phyloP scores from a whole-genome alignment of 2,329 filamentous ascomycete genomes.

The Pyrenophora seminiperda region DNA sequence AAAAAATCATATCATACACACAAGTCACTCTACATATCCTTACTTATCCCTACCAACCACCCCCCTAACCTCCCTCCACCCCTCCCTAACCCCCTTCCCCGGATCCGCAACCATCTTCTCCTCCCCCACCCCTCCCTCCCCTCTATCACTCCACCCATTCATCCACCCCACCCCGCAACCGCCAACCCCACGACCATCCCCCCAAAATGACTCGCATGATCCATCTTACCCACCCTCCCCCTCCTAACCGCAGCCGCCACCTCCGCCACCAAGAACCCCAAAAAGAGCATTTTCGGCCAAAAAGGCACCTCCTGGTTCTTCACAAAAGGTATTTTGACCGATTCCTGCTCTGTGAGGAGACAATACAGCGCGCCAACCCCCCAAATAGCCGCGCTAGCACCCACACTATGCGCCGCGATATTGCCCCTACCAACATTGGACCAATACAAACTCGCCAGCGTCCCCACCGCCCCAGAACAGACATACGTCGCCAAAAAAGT shows the following conservation, averaged over 20 bases:
- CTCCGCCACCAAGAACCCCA: slow-evolving; percentile 34
- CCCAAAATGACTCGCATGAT: slow-evolving; percentile 47
- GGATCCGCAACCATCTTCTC: slow-evolving; percentile 21
- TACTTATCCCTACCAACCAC: slow-evolving; percentile 19
- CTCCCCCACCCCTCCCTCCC: slow-evolving; percentile 10
- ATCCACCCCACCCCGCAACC: slow-evolving; percentile 36
- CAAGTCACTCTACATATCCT: neutral
- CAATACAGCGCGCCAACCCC: slow-evolving; percentile 39
- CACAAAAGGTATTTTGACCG: slow-evolving; percentile 38
- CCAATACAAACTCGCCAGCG: slow-evolving; percentile 39
- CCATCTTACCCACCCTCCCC: slow-evolving; percentile 21
- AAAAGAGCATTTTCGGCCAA: slow-evolving; percentile 39
- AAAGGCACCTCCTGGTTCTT: slow-evolving; percentile 36
- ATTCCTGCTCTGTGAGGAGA: slow-evolving; percentile 40
- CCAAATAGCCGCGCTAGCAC: slow-evolving; percentile 44
- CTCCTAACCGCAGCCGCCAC: slow-evolving; percentile 21
- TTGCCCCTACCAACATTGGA: slow-evolving; percentile 38
- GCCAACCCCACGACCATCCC: slow-evolving; percentile 35
- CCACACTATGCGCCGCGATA: slow-evolving; percentile 38
- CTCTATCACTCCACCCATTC: slow-evolving; percentile 36
- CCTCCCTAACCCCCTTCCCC: slow-evolving; percentile 30
- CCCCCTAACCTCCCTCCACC: slow-evolving; percentile 43
- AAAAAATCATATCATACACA: neutral
- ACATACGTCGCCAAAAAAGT: slow-evolving; percentile 45
- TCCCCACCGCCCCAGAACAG: slow-evolving; percentile 41